Base-by-base conservation (phyloP, 2,329 filamentous ascomycete species). In the Celoporthe dispersa region DNA sequence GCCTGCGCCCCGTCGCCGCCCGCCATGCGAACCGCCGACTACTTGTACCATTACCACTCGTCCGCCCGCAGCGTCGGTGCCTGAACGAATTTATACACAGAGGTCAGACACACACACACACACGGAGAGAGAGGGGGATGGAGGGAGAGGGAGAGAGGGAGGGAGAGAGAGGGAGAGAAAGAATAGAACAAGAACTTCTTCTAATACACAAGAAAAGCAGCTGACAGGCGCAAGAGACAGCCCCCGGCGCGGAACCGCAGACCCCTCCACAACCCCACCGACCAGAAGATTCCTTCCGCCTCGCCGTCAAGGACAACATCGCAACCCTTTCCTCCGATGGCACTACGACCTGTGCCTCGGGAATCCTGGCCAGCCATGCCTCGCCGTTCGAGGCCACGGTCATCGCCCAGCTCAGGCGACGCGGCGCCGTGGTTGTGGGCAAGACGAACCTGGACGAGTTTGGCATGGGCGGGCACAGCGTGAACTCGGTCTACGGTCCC, bases 391-490 rank as follows among this genome's bases (percentile, higher is more conserved):
- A 94, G 78, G 94, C 95, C 25, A 95, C 93, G 11, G 90, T 98
- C 25, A 89, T 97, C 44, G 82, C 85, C 66, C 87, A 90, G 75
- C 85, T 98, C 44, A 86, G 87, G 68, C 78, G 83, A 37, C 85
- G 87, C 6, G 92, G 91, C 57, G 90, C 88, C 7, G 79, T 86
- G 7, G 79, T 95, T 1, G 85, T 90, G 1, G 92, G 91, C 8
- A 97, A 97, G 80, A 94, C 94, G 2, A 97, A 97, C 78, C 90
- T 98, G 84, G 96, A 98, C 81, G 96, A 81, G 74, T 81, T 81
- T 71, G 79, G 79, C 74, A 81, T 81, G 79, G 79, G 79, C 68
- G 78, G 78, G 64, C 79, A 81, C 76, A 78, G 71, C 68, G 68
- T 74, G 22, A 73, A 77, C 74, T 78, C 78, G 1, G 65, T 72